phyloP scores from a whole-genome alignment of 2,329 filamentous ascomycete species.

The Monascus ruber region DNA sequence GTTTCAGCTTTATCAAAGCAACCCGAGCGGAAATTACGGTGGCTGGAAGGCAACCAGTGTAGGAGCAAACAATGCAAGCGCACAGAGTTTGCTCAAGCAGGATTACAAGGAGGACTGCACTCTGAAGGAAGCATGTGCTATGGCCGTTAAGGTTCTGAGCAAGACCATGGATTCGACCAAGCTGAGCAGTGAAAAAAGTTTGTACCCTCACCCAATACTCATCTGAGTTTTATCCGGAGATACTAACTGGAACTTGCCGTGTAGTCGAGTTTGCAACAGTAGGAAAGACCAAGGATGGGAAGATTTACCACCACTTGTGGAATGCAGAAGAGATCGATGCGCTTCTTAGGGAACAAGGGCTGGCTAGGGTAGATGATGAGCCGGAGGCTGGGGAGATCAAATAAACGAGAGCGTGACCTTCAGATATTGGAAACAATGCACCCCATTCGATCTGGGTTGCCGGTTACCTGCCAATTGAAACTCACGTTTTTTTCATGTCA shows the following conservation, averaged over 20 bases:
- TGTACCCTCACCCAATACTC: slow-evolving; percentile 27
- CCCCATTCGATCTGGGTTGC: not conserved
- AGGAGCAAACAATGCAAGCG: slow-evolving; percentile 94
- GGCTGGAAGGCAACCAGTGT: slow-evolving; percentile 99
- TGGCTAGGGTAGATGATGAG: slow-evolving; percentile 71
- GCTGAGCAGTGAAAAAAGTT: slow-evolving; percentile 97
- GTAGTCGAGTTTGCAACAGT: slow-evolving; percentile 96
- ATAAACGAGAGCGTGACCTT: slow-evolving; percentile 9
- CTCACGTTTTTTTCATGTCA: too few relatives aligned
- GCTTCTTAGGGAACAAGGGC: slow-evolving; percentile 85
- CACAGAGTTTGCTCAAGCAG: slow-evolving; percentile 93
- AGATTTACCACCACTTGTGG: slow-evolving; percentile 98
- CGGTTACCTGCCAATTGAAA: too few relatives aligned
- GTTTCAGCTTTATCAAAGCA: slow-evolving; percentile 98
- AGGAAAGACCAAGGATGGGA: slow-evolving; percentile 85
- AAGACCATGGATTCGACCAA: slow-evolving; percentile 99
- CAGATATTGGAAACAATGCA: not conserved
- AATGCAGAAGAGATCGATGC: slow-evolving; percentile 91
- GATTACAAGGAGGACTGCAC: slow-evolving; percentile 99
- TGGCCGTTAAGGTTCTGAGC: slow-evolving; percentile 97
- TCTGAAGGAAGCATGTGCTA: slow-evolving; percentile 87
- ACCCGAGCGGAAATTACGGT: slow-evolving; percentile 96
- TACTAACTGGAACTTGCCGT: slow-evolving; percentile 8
- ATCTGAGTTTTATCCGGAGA: not conserved
- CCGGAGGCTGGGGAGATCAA: slow-evolving; percentile 45